Evolutionary conservation across 805 yeast genomes (phyloP).

Genomic region (Yarrowia sp.): DNA sequence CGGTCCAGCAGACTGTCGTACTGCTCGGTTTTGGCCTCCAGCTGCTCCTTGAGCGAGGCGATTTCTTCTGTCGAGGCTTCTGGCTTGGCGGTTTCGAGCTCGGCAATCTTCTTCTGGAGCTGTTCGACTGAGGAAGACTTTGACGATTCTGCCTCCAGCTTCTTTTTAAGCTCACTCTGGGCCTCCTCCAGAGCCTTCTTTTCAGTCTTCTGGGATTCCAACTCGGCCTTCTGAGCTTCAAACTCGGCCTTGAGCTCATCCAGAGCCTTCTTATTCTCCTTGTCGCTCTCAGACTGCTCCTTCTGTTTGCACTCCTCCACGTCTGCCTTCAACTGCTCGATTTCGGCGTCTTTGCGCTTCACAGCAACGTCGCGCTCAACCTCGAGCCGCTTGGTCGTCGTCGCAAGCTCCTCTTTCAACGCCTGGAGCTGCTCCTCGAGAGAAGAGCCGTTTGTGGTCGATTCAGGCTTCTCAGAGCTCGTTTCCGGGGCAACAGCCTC

Average conservation of each 20-base stretch:
- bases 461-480: neutral
- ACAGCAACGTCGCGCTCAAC: slow-evolving; percentile 9
- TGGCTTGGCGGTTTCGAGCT: neutral
- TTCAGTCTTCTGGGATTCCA: neutral
- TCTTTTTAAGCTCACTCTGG: neutral
- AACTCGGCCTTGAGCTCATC: neutral
- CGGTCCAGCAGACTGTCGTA: slow-evolving; percentile 42
- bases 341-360: neutral
- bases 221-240: neutral
- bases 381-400: slow-evolving; percentile 1
- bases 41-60: slow-evolving; percentile 1
- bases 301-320: neutral
- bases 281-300: neutral
- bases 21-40: slow-evolving; percentile 41
- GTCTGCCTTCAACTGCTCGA: neutral
- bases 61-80: neutral
- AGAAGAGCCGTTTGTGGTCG: neutral
- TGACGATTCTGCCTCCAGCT: neutral
- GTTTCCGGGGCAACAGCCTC: neutral
- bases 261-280: neutral
- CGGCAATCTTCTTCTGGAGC: neutral
- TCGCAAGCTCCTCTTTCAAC: neutral
- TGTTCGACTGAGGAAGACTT: neutral
- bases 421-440: neutral
- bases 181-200: neutral